A percentile compares a stretch with the other conserved stretches of the same genome.
These are phyloP conservation scores for Neurospora discreta DNA, from an alignment of 495 filamentous ascomycete species.

Conservation along the genomic window DNA sequence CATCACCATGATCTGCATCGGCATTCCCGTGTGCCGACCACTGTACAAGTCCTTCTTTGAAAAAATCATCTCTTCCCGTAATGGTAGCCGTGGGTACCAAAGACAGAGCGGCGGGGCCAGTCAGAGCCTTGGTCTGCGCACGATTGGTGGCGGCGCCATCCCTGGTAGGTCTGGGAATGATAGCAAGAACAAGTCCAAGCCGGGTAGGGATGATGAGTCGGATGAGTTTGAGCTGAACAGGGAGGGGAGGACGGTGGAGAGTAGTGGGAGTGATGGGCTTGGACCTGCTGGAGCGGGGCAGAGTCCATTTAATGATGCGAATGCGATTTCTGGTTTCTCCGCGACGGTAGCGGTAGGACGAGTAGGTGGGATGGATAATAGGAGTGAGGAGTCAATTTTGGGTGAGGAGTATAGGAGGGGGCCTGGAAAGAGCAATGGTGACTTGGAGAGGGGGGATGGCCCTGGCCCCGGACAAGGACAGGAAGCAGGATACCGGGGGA, in stretches of 20 bases:
- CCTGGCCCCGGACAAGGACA: neutral
- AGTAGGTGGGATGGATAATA: neutral
- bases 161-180: neutral
- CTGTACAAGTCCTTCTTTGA: conserved; percentile 7
- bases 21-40: conserved; percentile 12
- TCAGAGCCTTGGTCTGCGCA: neutral
- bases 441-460: neutral
- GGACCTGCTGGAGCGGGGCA: neutral
- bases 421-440: neutral
- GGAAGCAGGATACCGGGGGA: neutral
- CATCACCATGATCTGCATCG: conserved; percentile 16
- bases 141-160: neutral
- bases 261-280: neutral
- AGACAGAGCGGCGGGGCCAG: neutral
- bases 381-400: neutral
- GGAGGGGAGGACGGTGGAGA: neutral
- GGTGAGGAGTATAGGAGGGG: neutral
- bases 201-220: neutral
- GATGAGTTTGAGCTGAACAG: neutral
- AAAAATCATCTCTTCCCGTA: neutral
- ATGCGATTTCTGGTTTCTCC: neutral
- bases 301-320: neutral
- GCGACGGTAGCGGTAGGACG: neutral
- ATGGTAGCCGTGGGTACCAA: conserved; percentile 1
- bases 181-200: neutral